A percentile compares a stretch with the other conserved stretches of the same genome.
phyloP scores from a whole-genome alignment of 2,329 filamentous ascomycete species.

The Neopestalotiopsis sp. region DNA sequence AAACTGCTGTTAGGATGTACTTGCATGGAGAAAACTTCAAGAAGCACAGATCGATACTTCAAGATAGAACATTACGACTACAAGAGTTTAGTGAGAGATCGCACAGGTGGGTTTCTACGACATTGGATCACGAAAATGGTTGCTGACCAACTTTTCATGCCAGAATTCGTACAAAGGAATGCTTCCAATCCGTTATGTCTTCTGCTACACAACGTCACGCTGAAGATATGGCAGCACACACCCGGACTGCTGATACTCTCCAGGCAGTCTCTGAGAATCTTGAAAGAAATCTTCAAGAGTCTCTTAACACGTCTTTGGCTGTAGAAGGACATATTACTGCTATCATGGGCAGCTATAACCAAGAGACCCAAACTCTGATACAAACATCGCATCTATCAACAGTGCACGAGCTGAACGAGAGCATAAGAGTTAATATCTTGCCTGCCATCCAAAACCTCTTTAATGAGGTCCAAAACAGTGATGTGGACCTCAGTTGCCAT shows the following conservation, averaged over 20 bases:
- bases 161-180: neutral
- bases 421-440: neutral
- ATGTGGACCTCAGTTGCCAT: neutral
- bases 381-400: neutral
- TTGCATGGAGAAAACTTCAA: neutral
- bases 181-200: neutral
- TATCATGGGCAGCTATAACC: neutral
- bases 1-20: neutral
- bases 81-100: neutral
- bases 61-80: neutral
- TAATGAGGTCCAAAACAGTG: neutral
- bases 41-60: neutral
- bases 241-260: neutral
- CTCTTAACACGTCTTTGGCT: neutral
- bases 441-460: neutral
- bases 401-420: neutral
- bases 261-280: neutral
- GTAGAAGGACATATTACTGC: neutral
- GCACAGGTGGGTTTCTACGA: neutral
- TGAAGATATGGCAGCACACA: neutral
- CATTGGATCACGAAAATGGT: rapidly evolving
- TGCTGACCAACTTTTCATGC: neutral
- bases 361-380: neutral
- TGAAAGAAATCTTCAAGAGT: neutral
- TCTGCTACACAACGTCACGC: neutral